Conservation (phyloP, 352 stramenopile genomes). For the Pilasporangium apinafurcum region DNA sequence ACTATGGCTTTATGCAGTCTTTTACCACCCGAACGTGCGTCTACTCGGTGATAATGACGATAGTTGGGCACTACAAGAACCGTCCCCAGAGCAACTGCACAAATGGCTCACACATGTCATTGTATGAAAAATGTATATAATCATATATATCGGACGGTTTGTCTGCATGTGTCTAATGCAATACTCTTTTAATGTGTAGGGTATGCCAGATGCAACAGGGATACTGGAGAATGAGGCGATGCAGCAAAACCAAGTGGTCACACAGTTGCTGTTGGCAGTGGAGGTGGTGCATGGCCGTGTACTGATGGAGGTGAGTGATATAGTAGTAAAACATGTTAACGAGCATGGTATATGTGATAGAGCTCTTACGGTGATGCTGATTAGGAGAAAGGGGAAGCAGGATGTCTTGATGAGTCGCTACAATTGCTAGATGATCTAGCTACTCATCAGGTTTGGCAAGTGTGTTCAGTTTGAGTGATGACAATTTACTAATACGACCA, state of each 20-base stretch:
- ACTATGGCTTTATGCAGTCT: conserved; percentile 38
- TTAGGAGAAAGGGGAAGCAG: conserved; percentile 19
- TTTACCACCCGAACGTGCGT: conserved; percentile 15
- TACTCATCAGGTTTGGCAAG: conserved; percentile 3
- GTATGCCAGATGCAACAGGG: conserved; percentile 13
- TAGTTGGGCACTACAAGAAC: conserved; percentile 21
- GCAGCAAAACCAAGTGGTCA: conserved; percentile 12
- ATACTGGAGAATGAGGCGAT: conserved; percentile 19
- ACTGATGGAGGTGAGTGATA: conserved; percentile 30
- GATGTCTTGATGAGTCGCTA: conserved; percentile 7
- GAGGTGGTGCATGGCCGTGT: conserved; percentile 43
- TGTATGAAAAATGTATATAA: conserved; percentile 1
- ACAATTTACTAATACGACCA: background rate
- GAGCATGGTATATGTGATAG: background rate
- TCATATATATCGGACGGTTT: background rate
- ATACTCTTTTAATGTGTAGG: conserved; percentile 4
- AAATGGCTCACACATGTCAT: conserved; percentile 27
- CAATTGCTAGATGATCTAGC: conserved; percentile 15
- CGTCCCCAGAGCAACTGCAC: conserved; percentile 15
- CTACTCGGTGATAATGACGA: conserved; percentile 18
- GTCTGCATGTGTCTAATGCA: background rate
- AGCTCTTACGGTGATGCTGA: background rate
- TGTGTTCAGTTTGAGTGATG: background rate
- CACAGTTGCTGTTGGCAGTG: conserved; percentile 12
- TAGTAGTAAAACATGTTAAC: too few species aligned